Percentiles rank a stretch among this genome's conserved stretches.
These are phyloP conservation scores for Smittium mucronatum DNA, from an alignment of 371 early-diverging fungal genomes.

Conservation along the genomic window DNA sequence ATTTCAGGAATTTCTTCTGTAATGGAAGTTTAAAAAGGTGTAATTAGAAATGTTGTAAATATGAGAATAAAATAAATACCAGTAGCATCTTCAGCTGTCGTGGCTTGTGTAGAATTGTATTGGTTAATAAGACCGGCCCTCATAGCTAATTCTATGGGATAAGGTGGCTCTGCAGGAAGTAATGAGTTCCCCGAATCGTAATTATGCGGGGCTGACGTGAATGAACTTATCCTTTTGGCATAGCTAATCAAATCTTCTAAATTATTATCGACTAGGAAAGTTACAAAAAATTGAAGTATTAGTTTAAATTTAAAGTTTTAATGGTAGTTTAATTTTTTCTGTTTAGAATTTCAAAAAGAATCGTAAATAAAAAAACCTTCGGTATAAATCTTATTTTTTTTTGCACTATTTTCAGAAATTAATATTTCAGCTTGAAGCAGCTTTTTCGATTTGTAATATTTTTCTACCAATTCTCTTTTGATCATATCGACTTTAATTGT, in stretches of 20 bases:
- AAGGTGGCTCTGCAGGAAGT: constrained; percentile 35
- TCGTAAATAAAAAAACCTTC: not conserved
- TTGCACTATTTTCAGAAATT: constrained; percentile 11
- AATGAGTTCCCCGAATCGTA: constrained; percentile 32
- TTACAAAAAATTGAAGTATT: not conserved
- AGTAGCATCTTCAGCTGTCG: constrained; percentile 1
- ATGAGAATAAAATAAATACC: constrained; percentile 11
- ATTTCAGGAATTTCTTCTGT: constrained; percentile 15
- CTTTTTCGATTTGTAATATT: constrained; percentile 19
- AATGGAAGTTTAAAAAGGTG: not conserved
- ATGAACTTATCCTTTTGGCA: constrained; percentile 37
- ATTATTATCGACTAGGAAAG: constrained; percentile 18
- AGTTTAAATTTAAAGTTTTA: too few species aligned
- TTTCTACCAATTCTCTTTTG: constrained; percentile 20
- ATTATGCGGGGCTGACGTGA: constrained; percentile 42
- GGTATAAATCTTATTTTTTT: constrained; percentile 2
- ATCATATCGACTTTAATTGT: constrained; percentile 22
- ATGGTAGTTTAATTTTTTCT: too few species aligned
- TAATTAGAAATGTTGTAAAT: constrained; percentile 6
- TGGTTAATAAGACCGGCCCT: constrained; percentile 30
- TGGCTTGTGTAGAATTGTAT: constrained; percentile 19
- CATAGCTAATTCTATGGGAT: constrained; percentile 30
- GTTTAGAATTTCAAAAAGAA: too few species aligned
- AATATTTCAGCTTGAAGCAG: constrained; percentile 18
- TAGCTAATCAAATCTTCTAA: constrained; percentile 37